These are phyloP conservation scores for Termitomyces titanicus DNA, from an alignment of 768 basidiomycete species.

Conservation along the genomic window DNA sequence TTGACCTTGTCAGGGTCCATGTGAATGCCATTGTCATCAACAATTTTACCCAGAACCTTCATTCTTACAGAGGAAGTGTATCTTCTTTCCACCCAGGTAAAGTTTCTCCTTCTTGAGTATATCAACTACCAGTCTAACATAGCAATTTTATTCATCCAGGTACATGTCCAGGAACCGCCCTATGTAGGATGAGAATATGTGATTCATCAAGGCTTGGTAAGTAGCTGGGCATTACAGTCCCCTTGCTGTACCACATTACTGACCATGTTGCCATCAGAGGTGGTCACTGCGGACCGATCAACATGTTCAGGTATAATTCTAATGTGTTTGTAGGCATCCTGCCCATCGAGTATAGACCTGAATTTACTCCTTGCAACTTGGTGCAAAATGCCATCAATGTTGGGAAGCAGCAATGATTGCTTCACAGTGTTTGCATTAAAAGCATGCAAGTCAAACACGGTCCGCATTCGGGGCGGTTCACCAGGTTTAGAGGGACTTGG, in stretches of 20 bases:
- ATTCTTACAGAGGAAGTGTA: conserved; percentile 13
- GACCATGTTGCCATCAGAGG: conserved; percentile 28
- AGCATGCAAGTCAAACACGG: conserved; percentile 30
- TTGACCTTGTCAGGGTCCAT: conserved; percentile 41
- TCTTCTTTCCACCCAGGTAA: conserved; percentile 26
- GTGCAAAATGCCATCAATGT: conserved; percentile 29
- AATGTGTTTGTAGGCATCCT: conserved; percentile 40
- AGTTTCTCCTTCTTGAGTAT: conserved; percentile 21
- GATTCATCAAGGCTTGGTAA: conserved; percentile 33
- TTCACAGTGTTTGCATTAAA: conserved; percentile 34
- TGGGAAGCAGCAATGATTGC: conserved; percentile 29
- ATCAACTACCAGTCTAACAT: conserved; percentile 26
- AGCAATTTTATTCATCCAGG: conserved; percentile 22
- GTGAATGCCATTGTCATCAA: conserved; percentile 29
- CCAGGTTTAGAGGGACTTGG: conserved; percentile 13
- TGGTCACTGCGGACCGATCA: conserved; percentile 18
- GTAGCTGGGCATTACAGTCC: conserved; percentile 28
- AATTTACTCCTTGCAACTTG: conserved; percentile 24
- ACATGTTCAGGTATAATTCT: conserved; percentile 23
- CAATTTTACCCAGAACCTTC: conserved; percentile 20
- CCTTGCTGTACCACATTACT: conserved; percentile 27
- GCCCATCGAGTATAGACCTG: conserved; percentile 32
- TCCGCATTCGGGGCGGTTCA: conserved; percentile 24
- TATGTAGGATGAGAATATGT: conserved; percentile 28
- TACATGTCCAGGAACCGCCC: conserved; percentile 32